A percentile compares a stretch with the other conserved stretches of the same genome.
phyloP scores from a whole-genome alignment of 2,329 filamentous ascomycete species.

The Trematosphaeria pertusa region DNA sequence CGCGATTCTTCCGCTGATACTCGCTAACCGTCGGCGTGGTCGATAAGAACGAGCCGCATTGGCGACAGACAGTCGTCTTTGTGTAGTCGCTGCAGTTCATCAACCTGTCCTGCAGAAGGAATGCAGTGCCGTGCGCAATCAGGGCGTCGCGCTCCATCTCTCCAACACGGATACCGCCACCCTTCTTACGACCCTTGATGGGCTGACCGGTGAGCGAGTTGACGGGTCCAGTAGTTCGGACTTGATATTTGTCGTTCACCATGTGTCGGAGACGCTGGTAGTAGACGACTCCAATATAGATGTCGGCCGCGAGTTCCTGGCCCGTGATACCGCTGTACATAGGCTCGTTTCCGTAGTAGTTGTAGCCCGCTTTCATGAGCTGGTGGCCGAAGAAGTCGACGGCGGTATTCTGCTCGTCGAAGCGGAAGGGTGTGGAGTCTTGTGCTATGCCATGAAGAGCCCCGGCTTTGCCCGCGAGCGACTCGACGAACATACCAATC shows the following conservation, averaged over 20 bases:
- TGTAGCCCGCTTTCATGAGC: constrained; percentile 92
- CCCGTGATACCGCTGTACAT: constrained; percentile 99
- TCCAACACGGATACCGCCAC: constrained; percentile 97
- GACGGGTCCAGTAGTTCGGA: constrained; percentile 92
- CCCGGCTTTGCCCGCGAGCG: constrained; percentile 91
- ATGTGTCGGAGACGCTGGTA: constrained; percentile 98
- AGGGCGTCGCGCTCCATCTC: constrained; percentile 99
- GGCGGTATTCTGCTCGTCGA: constrained; percentile 89
- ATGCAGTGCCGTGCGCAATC: constrained; percentile 92
- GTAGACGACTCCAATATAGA: constrained; percentile 96
- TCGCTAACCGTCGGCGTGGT: constrained; percentile 76
- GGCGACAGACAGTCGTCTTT: constrained; percentile 85
- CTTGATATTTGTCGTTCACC: constrained; percentile 99
- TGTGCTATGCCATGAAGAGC: constrained; percentile 95
- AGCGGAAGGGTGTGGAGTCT: constrained; percentile 93
- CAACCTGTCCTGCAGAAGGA: constrained; percentile 90
- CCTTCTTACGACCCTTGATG: constrained; percentile 94
- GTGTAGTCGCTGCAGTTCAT: constrained; percentile 97
- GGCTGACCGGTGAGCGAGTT: constrained; percentile 92
- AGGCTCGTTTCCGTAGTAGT: constrained; percentile 97
- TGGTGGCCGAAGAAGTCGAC: constrained; percentile 96
- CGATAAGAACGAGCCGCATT: constrained; percentile 88
- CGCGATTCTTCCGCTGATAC: constrained; percentile 68
- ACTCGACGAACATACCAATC: constrained; percentile 99
- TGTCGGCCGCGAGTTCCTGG: constrained; percentile 90